Evolutionary conservation across 371 early-diverging fungal genomes (phyloP).

Genomic region (Syncephalastrum racemosum): DNA sequence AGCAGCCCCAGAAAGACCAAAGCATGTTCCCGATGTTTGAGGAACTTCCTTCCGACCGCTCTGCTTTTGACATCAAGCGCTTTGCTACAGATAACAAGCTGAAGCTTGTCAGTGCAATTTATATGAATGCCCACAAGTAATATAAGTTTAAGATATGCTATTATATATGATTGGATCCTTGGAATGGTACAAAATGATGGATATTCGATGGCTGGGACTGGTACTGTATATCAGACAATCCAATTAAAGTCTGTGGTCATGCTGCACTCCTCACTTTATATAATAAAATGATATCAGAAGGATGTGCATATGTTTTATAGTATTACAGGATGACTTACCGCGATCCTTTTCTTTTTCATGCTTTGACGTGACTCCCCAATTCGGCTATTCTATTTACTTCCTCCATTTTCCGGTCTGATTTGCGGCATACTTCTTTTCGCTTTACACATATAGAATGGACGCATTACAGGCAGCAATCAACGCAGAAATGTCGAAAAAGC

Average conservation of each 20-base stretch:
- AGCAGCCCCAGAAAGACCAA: constrained; percentile 24
- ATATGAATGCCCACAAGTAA: constrained; percentile 10
- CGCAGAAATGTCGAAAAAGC: constrained; percentile 71
- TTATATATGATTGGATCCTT: too few species aligned
- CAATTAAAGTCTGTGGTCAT: too few species aligned
- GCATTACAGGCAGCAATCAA: constrained; percentile 59
- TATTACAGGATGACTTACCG: too few species aligned
- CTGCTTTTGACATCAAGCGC: constrained; percentile 10
- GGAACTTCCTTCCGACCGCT: not conserved
- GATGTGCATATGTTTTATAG: too few species aligned
- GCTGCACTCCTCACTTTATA: too few species aligned
- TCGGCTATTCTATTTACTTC: not conserved
- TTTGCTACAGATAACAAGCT: constrained; percentile 13
- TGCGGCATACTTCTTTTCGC: not conserved
- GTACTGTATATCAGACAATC: too few species aligned
- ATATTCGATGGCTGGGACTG: too few species aligned
- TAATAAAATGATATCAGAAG: too few species aligned
- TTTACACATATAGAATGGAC: constrained; percentile 52
- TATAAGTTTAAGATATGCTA: not conserved
- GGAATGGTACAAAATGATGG: too few species aligned
- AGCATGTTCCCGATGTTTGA: constrained; percentile 10
- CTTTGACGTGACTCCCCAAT: not conserved
- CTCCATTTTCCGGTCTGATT: not conserved
- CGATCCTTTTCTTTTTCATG: too few species aligned
- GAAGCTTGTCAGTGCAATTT: constrained; percentile 14